Base-by-base conservation (phyloP, 768 basidiomycete species). In the Boletus barrowsii region DNA sequence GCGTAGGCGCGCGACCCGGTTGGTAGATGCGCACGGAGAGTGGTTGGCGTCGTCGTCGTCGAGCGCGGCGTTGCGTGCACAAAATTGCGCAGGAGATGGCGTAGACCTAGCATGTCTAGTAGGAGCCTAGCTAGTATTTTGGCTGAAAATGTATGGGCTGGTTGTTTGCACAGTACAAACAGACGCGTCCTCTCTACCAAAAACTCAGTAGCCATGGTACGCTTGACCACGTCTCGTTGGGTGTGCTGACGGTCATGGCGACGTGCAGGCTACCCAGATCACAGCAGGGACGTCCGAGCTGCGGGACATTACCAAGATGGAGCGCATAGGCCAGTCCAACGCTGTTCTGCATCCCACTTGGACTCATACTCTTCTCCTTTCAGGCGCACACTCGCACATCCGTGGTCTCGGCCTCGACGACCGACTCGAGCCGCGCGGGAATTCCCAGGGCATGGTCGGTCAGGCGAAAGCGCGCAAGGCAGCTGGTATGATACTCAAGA, bases 391-490 rank as follows among this genome's bases (percentile, higher is more conserved):
- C 69, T 93, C 96, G 17, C 96, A 99, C 73, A 94, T 99, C 64
- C 93, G 86, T 51, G 97, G 97, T 3, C 80, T 98, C 32, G 97
- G 97, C 0, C 83, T 98, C 42, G 95, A 98, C 61, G 90, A 93
- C 59, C 76, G 87, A 59, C 81, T 98, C 55, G 94, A 98, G 71
- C 94, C 96, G 14, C 83, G 94, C 18, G 82, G 79, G 33, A 91
- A 86, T 69, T 83, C 89, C 0, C 93, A 98, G 68, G 97, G 97
- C 4, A 97, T 99, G 86, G 96, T 99, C 24, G 97, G 97, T 0
- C 97, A 99, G 68, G 90, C 79, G 3, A 93, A 94, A 68, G 97
- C 97, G 20, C 85, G 97, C 42, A 97, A 97, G 71, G 96, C 97
- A 0, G 97, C 96, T 0, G 97, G 97, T 3, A 89, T 98, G 80